Conservation (phyloP, 192 early-diverging fungal genomes). For the Backusella parvicylindrica region DNA sequence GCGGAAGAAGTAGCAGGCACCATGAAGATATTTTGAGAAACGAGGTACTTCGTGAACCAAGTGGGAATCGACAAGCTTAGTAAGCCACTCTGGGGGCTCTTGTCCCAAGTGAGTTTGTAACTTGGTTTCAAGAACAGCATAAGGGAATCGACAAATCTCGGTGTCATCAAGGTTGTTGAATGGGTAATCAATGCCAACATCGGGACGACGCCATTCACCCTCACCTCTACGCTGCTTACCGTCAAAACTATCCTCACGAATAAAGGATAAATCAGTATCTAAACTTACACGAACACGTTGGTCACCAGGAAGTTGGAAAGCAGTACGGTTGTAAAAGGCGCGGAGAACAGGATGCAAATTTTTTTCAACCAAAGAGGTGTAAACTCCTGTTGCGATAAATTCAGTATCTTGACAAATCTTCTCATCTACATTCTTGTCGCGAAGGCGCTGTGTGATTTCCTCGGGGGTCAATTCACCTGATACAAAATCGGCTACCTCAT, state of each 20-base stretch:
- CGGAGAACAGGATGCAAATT: conserved; percentile 26
- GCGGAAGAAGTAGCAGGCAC: conserved; percentile 40
- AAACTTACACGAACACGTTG: conserved; percentile 88
- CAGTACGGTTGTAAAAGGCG: conserved; percentile 35
- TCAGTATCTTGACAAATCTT: conserved; percentile 55
- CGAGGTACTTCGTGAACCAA: conserved; percentile 47
- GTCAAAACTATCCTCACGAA: conserved; percentile 84
- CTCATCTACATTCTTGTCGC: conserved; percentile 64
- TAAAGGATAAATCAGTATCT: conserved; percentile 92
- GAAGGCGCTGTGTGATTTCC: conserved; percentile 63
- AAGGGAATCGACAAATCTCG: conserved; percentile 36
- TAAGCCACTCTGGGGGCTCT: conserved; percentile 45
- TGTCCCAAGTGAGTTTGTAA: conserved; percentile 47
- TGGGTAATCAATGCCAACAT: conserved; percentile 43
- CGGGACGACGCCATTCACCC: conserved; percentile 37
- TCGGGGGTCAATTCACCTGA: conserved; percentile 25
- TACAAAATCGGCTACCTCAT: conserved; percentile 19
- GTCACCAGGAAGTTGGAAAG: conserved; percentile 50
- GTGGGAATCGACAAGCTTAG: conserved; percentile 38
- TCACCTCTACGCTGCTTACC: conserved; percentile 65
- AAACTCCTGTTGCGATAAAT: conserved; percentile 26
- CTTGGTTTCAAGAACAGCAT: conserved; percentile 37
- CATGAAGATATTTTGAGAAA: conserved; percentile 50
- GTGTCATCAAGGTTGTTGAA: conserved; percentile 15
- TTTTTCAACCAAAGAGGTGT: conserved; percentile 31